Evolutionary conservation across 2,329 filamentous ascomycete genomes (phyloP), one percentile per base, ranked within the genome.

Genomic region (Eutypella sp.): DNA sequence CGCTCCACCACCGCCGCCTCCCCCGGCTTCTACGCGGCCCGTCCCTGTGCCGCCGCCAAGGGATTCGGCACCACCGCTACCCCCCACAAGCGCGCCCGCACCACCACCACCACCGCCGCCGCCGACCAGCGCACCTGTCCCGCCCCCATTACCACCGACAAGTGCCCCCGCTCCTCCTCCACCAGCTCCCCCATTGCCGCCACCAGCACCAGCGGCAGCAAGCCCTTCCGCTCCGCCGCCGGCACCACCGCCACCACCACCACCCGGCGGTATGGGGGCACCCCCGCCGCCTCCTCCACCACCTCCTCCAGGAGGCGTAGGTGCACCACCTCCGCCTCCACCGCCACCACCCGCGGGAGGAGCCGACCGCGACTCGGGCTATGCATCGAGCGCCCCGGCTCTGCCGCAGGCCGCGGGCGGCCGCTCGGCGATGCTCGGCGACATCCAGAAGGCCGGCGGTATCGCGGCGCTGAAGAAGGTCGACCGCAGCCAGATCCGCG

Each of bases 401-500:
- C 71, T 60, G 13, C 70, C 75, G 3, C 50, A 64, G 10, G 67
- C 65, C 10, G 73, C 74, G 31, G 51, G 66, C 43, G 67, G 67
- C 48, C 83, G 78, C 56, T 72, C 73, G 52, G 85, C 81, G 45
- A 68, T 89, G 61, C 71, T 87, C 54, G 84, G 82, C 38, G 80
- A 85, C 59, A 93, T 93, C 52, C 83, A 87, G 52, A 81, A 80
- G 42, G 79, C 82, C 13, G 82, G 82, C 36, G 82, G 82, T 48
- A 80, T 85, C 49, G 78, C 71, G 20, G 71, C 82, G 19, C 74
- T 93, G 58, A 89, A 84, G 68, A 92, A 91, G 68, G 86, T 92
- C 25, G 82, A 86, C 52, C 77, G 81, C 49, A 68, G 59, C 49
- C 74, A 88, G 65, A 87, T 91, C 64, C 73, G 79, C 56, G 86